Conservation (phyloP, 208 protist species). For the Wallacemonas sp. region DNA sequence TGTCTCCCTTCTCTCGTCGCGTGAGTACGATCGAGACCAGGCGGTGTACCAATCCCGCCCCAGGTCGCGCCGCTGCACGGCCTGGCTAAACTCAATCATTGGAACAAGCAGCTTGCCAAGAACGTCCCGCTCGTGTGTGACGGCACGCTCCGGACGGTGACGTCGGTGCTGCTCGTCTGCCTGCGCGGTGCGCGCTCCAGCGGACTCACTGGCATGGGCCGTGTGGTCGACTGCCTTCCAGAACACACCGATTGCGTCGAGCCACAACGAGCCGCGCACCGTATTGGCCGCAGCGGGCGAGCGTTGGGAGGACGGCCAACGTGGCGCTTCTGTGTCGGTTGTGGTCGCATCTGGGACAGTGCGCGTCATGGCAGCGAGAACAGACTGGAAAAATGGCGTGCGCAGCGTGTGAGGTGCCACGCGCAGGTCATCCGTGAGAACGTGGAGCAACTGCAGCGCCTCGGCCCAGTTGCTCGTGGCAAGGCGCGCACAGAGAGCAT, state of each 20-base stretch:
- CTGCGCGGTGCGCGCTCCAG: no score
- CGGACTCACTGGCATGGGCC: no score
- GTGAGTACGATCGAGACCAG: slow-evolving; percentile 37
- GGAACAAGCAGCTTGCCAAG: slow-evolving; percentile 48
- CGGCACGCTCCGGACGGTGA: background rate
- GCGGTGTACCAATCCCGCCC: slow-evolving; percentile 48
- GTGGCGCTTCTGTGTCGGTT: background rate
- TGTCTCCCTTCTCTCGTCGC: slow-evolving; percentile 20
- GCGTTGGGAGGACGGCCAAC: background rate
- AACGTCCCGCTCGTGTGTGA: slow-evolving; percentile 47
- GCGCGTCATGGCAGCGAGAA: slow-evolving; percentile 5
- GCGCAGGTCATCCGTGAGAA: slow-evolving; percentile 18
- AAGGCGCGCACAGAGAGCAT: slow-evolving; percentile 5
- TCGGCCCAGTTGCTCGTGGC: slow-evolving; percentile 20
- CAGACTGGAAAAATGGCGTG: slow-evolving; percentile 10
- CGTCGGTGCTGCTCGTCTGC: no score
- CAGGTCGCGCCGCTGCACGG: slow-evolving; percentile 29
- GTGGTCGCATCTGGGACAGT: background rate
- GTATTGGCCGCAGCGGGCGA: background rate
- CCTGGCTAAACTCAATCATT: slow-evolving; percentile 44
- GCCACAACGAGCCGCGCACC: slow-evolving; percentile 33
- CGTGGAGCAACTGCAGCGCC: slow-evolving; percentile 21
- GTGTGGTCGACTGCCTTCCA: slow-evolving; percentile 80
- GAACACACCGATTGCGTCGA: slow-evolving; percentile 55
- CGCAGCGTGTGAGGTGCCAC: slow-evolving; percentile 4